Evolutionary conservation across 2,329 filamentous ascomycete species (phyloP), one percentile per base, ranked within the genome.

Genomic region (Elsinoe ampelina): DNA sequence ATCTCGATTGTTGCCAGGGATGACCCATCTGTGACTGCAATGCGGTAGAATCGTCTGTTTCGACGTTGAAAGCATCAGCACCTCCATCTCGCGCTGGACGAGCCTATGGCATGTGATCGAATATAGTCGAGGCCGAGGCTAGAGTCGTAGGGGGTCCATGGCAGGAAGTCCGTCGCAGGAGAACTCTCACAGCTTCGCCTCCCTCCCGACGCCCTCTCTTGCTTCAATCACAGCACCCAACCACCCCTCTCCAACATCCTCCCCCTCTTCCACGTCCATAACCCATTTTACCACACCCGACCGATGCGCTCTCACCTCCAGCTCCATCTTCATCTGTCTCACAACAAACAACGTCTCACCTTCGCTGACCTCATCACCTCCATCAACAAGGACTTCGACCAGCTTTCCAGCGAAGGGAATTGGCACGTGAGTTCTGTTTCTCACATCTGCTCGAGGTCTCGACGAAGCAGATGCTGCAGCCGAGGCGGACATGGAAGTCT

Each of bases 241-340:
- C 62, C 75, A 76, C 1, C 80, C 80, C 60, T 82, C 80, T 0
- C 72, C 75, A 1, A 83, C 77, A 60, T 81, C 80, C 52, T 78
- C 75, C 5, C 73, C 77, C 45, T 81, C 77, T 36, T 80, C 77
- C 45, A 73, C 73, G 51, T 81, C 77, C 48, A 73, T 71, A 0
- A 78, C 73, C 76, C 79, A 83, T 1, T 65, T 69, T 3, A 80
- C 73, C 1, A 63, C 65, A 0, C 81, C 81, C 1, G 71, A 69
- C 3, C 71, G 71, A 13, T 72, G 70, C 56, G 73, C 73, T 19
- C 82, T 67, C 2, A 85, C 76, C 62, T 85, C 82, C n/a, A 85
- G 67, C 61, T 85, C 82, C 82, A 85, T 85, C 68, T 85, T 85
- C 81, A 84, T 84, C 67, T 85, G 82, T 66, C 80, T 79, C 17